These are phyloP conservation scores for Brassica balearica DNA, from an alignment of 441 rosid genomes.

Conservation along the genomic window DNA sequence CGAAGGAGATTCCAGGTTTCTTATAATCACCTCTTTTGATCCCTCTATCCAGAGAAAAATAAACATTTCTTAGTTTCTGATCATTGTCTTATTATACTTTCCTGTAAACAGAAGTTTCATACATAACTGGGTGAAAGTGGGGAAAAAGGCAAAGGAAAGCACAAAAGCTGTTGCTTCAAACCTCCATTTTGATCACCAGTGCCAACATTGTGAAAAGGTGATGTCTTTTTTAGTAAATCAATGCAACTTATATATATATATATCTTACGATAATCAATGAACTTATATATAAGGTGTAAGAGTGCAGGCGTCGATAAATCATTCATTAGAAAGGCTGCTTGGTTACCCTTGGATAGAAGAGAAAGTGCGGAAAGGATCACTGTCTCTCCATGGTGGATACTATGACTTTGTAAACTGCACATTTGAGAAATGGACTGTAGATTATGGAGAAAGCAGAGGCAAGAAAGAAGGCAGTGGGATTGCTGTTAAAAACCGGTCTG, in stretches of 20 bases:
- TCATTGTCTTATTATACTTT: neutral
- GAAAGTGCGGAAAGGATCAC: conserved; percentile 61
- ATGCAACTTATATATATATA: neutral
- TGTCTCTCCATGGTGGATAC: conserved; percentile 89
- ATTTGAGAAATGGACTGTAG: conserved; percentile 94
- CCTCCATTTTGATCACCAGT: conserved; percentile 82
- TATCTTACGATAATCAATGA: conserved; percentile 3
- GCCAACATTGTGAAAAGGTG: conserved; percentile 97
- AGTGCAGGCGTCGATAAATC: conserved; percentile 71
- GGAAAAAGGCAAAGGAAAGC: conserved; percentile 76
- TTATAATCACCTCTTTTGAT: conserved; percentile 23
- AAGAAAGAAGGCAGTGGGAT: conserved; percentile 45
- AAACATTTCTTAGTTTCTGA: neutral
- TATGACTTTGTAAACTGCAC: conserved; percentile 79
- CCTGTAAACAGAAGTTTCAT: conserved; percentile 68
- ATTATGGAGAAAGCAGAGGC: conserved; percentile 55
- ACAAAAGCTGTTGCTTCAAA: conserved; percentile 67
- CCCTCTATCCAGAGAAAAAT: neutral
- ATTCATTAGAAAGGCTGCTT: conserved; percentile 74
- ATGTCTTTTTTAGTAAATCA: conserved; percentile 14
- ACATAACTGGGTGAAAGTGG: conserved; percentile 78
- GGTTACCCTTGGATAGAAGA: conserved; percentile 96
- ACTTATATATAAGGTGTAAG: conserved; percentile 11
- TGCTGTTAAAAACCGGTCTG: conserved; percentile 56
- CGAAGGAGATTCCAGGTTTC: conserved; percentile 70